Percentiles rank a stretch among this genome's conserved stretches.
phyloP scores from a whole-genome alignment of 257 asterid genomes.

The Capsicum baccatum region DNA sequence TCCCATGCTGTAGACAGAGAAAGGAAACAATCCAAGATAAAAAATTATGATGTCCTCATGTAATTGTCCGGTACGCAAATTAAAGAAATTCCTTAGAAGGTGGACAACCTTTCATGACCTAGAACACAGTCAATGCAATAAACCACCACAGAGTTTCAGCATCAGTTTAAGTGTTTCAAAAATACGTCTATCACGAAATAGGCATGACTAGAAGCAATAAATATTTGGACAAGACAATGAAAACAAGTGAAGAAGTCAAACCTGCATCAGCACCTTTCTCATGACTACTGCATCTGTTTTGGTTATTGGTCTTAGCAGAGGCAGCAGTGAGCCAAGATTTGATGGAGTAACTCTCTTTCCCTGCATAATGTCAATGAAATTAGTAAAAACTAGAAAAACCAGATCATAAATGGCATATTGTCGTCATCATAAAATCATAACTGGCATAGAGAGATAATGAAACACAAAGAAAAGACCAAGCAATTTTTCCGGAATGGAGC shows the following conservation, averaged over 20 bases:
- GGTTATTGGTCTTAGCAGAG: slow-evolving; percentile 49
- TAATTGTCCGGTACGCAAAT: background rate
- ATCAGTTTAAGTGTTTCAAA: slow-evolving; percentile 4
- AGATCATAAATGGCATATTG: background rate
- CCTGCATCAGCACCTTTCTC: slow-evolving; percentile 48
- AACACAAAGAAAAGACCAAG: background rate
- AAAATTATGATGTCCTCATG: slow-evolving; percentile 12
- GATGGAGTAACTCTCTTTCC: slow-evolving; percentile 63
- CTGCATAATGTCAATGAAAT: slow-evolving; percentile 47
- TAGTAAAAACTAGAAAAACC: slow-evolving; percentile 22
- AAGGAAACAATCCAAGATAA: slow-evolving; percentile 21
- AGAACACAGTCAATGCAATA: background rate
- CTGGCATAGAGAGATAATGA: slow-evolving; percentile 7
- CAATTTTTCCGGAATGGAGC: background rate
- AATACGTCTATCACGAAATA: background rate
- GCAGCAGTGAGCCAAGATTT: slow-evolving; percentile 77
- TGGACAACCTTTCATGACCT: background rate
- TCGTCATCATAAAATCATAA: background rate
- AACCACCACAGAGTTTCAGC: background rate
- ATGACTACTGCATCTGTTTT: slow-evolving; percentile 33
- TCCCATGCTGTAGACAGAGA: background rate
- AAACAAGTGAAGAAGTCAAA: slow-evolving; percentile 28
- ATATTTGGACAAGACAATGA: slow-evolving; percentile 11
- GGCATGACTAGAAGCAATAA: background rate
- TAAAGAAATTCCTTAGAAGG: background rate